These are phyloP conservation scores for Xenoacremonium recifei DNA, from an alignment of 2,329 filamentous ascomycete species.

Conservation along the genomic window DNA sequence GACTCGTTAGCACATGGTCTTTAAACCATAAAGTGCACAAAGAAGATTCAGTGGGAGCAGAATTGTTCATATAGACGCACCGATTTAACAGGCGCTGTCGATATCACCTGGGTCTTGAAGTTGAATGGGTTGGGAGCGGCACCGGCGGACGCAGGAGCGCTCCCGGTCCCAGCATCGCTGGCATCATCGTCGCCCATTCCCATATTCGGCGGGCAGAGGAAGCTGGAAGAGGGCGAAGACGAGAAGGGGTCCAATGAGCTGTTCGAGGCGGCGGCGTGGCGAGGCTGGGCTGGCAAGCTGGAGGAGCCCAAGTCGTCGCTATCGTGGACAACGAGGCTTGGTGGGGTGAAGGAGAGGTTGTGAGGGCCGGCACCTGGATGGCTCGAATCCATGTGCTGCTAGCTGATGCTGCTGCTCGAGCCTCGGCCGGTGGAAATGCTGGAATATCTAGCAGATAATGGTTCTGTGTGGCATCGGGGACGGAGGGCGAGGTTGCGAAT, in stretches of 20 bases:
- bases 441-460: too few species aligned
- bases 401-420: conserved; percentile 3
- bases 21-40: too few species aligned
- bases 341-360: conserved; percentile 20
- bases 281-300: conserved; percentile 11
- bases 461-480: too few species aligned
- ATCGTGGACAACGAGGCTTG: conserved; percentile 21
- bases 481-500: too few species aligned
- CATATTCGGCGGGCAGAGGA: conserved; percentile 21
- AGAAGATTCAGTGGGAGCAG: not conserved
- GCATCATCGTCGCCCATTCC: conserved; percentile 10
- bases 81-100: conserved; percentile 74
- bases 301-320: conserved; percentile 13
- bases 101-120: conserved; percentile 81
- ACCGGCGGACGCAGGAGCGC: conserved; percentile 7
- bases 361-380: conserved; percentile 19
- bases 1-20: too few species aligned
- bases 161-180: conserved; percentile 7
- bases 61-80: conserved; percentile 45
- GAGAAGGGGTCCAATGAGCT: conserved; percentile 7
- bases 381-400: conserved; percentile 11
- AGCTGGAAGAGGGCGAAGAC: conserved; percentile 11
- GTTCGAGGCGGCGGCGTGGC: conserved; percentile 14
- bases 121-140: conserved; percentile 75
- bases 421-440: conserved; percentile 2